These are phyloP conservation scores for Bathelium albidoporum DNA, from an alignment of 495 filamentous ascomycete genomes.

Conservation along the genomic window DNA sequence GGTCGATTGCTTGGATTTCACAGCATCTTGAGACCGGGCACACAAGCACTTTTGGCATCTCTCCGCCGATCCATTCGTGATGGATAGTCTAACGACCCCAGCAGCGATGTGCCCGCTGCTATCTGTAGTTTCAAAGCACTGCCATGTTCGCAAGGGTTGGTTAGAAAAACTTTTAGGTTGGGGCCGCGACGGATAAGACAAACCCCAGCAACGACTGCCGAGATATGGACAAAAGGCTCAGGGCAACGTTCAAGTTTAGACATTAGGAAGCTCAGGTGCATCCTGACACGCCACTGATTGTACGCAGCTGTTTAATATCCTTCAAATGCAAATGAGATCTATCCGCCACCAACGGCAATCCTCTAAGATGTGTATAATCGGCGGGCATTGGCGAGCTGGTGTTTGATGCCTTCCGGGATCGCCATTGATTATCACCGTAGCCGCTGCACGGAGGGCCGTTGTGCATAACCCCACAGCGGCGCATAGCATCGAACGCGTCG, in stretches of 20 bases:
- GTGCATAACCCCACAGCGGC: neutral
- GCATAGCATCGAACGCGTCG: neutral
- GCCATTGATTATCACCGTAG: neutral
- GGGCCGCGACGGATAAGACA: neutral
- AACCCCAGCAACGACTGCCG: neutral
- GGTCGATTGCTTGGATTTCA: neutral
- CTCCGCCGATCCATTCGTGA: neutral
- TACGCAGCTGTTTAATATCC: neutral
- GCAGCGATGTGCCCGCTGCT: neutral
- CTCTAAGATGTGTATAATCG: neutral
- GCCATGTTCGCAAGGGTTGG: neutral
- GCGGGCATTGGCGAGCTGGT: neutral
- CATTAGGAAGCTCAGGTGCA: neutral
- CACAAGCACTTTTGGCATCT: neutral
- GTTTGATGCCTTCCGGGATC: neutral
- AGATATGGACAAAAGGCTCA: neutral
- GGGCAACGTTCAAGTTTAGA: neutral
- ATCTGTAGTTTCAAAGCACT: neutral
- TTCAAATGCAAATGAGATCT: slow-evolving; percentile 1
- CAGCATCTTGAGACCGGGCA: neutral
- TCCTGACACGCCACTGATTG: neutral
- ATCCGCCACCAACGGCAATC: neutral
- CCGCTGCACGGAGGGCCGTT: neutral
- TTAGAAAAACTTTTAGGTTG: neutral
- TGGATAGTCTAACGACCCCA: neutral